Percentiles rank a stretch among this genome's conserved stretches.
Conservation (phyloP, 495 filamentous ascomycete genomes). For the Tuber borchii region DNA sequence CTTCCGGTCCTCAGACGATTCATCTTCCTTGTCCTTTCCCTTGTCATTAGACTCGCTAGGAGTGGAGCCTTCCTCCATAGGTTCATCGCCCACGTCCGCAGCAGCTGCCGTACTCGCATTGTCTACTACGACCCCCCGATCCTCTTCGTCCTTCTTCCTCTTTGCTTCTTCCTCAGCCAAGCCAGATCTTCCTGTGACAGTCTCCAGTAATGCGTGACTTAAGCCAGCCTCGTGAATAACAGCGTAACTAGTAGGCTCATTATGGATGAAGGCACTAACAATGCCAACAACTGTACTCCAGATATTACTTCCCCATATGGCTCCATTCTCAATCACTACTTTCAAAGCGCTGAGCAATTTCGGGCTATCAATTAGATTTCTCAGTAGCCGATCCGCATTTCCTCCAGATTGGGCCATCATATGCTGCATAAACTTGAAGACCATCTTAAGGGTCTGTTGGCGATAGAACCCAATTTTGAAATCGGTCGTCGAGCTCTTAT, state of each 20-base stretch:
- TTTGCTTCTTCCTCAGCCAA: conserved; percentile 43
- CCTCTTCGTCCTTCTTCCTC: conserved; percentile 41
- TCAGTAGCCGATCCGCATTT: conserved; percentile 77
- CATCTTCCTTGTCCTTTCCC: conserved; percentile 38
- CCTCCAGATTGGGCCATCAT: conserved; percentile 81
- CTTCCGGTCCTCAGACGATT: conserved; percentile 23
- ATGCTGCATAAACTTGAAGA: conserved; percentile 93
- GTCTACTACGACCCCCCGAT: conserved; percentile 23
- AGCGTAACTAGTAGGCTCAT: conserved; percentile 94
- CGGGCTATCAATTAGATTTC: conserved; percentile 91
- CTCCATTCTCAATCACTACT: conserved; percentile 69
- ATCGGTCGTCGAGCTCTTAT: conserved; percentile 75
- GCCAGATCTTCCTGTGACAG: conserved; percentile 60
- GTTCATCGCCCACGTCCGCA: conserved; percentile 43
- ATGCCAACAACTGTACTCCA: conserved; percentile 91
- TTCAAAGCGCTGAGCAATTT: conserved; percentile 70
- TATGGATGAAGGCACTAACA: conserved; percentile 93
- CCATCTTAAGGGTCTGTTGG: conserved; percentile 83
- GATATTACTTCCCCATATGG: conserved; percentile 76
- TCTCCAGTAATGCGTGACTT: conserved; percentile 71
- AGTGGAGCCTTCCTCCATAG: conserved; percentile 45
- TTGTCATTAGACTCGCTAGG: conserved; percentile 46
- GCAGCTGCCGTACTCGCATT: conserved; percentile 12
- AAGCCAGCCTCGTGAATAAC: conserved; percentile 91
- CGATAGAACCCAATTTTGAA: conserved; percentile 88